Percentiles rank a stretch among this genome's conserved stretches.
These are phyloP conservation scores for Blastobotrys mokoenaii DNA, from an alignment of 805 yeast species.

Conservation along the genomic window DNA sequence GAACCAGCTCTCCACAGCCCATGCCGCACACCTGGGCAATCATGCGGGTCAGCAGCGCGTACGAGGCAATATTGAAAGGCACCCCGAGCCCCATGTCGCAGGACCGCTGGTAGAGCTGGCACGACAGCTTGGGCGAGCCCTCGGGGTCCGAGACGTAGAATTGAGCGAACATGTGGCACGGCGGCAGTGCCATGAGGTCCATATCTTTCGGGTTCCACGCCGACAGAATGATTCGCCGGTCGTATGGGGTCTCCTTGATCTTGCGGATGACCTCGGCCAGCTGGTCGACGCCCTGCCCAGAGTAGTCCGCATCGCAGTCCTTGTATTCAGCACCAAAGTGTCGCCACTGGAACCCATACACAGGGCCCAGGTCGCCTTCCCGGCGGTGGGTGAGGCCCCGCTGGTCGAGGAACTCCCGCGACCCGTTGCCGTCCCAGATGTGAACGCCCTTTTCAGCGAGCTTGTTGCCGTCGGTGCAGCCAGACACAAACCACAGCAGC, in stretches of 20 bases:
- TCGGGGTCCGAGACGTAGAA: constrained; percentile 64
- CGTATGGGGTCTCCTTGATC: constrained; percentile 82
- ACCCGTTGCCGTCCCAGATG: constrained; percentile 99
- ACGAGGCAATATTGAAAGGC: constrained; percentile 96
- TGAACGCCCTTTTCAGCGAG: constrained; percentile 80
- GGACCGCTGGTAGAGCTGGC: constrained; percentile 91
- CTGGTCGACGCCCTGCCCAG: constrained; percentile 88
- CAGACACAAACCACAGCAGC: constrained; percentile 85
- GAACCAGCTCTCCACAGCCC: constrained; percentile 93
- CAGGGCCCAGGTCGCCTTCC: constrained; percentile 96
- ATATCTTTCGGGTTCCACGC: constrained; percentile 99
- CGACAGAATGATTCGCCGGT: constrained; percentile 85
- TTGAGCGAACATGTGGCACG: constrained; percentile 95
- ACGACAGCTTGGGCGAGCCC: constrained; percentile 63
- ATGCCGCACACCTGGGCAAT: constrained; percentile 90
- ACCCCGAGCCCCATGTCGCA: constrained; percentile 99
- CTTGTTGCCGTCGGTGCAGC: constrained; percentile 79
- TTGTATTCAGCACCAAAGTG: constrained; percentile 93
- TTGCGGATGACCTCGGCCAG: constrained; percentile 69
- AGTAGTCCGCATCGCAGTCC: constrained; percentile 80
- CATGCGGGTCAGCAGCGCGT: constrained; percentile 87
- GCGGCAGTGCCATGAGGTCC: constrained; percentile 92
- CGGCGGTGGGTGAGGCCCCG: constrained; percentile 72
- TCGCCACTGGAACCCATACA: constrained; percentile 98
- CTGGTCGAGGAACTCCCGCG: constrained; percentile 79